These are phyloP conservation scores for Rubia tinctorum DNA, from an alignment of 305 asterid species.

Conservation along the genomic window DNA sequence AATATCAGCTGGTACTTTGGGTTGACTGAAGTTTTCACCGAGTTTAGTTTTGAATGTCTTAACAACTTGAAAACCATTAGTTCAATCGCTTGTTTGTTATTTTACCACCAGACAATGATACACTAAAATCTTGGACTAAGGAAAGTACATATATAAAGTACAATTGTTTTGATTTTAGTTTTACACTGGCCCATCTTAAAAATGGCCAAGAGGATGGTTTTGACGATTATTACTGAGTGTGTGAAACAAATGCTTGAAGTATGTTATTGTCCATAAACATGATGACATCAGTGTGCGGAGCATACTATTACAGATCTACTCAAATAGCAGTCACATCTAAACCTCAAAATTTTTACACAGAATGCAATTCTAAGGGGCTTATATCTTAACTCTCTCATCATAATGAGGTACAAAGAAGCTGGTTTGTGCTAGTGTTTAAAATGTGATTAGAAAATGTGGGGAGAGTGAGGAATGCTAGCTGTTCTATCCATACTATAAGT, in stretches of 20 bases:
- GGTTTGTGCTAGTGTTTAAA: background rate
- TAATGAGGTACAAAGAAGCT: background rate
- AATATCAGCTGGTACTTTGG: background rate
- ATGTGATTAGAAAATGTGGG: background rate
- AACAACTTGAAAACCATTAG: background rate
- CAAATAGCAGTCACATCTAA: background rate
- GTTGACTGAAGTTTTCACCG: background rate
- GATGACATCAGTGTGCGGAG: background rate
- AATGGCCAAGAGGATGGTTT: background rate
- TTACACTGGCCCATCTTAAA: background rate
- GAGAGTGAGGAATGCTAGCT: background rate
- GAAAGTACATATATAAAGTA: background rate
- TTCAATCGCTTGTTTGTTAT: background rate
- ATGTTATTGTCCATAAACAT: background rate
- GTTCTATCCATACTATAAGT: background rate
- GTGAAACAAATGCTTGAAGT: background rate
- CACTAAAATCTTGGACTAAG: background rate
- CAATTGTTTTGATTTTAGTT: background rate
- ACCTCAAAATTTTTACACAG: background rate
- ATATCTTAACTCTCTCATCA: background rate
- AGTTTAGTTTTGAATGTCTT: background rate
- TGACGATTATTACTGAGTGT: slow-evolving; percentile 1
- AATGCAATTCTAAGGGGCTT: background rate
- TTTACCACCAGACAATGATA: background rate
- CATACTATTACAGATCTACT: background rate